Percentiles rank a stretch among this genome's conserved stretches.
phyloP scores from a whole-genome alignment of 1,284 basidiomycete species.

The Butyriboletus appendiculatus region DNA sequence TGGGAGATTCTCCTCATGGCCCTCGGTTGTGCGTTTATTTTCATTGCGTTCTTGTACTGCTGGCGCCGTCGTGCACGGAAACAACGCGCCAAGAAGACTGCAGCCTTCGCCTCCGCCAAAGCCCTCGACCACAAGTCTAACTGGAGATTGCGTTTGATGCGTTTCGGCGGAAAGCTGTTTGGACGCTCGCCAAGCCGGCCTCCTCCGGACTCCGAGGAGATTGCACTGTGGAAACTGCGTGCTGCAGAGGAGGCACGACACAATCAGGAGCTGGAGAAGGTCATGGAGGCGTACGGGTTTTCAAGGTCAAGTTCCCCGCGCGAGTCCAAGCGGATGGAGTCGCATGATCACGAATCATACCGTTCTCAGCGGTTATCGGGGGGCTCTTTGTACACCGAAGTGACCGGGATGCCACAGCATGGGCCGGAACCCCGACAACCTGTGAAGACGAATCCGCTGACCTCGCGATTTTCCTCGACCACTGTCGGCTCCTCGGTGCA shows the following conservation, averaged over 20 bases:
- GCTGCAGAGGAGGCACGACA: constrained; percentile 53
- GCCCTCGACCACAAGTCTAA: constrained; percentile 44
- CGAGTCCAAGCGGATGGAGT: constrained; percentile 25
- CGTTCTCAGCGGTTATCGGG: constrained; percentile 46
- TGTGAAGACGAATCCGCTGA: constrained; percentile 48
- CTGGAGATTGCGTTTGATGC: constrained; percentile 57
- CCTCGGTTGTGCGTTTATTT: constrained; percentile 76
- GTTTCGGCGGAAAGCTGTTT: constrained; percentile 59
- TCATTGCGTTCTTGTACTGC: constrained; percentile 60
- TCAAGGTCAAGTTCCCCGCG: constrained; percentile 38
- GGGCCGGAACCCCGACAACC: constrained; percentile 70
- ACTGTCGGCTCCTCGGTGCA: constrained; percentile 37
- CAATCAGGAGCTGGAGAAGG: constrained; percentile 48
- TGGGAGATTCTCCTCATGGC: constrained; percentile 84
- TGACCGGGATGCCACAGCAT: constrained; percentile 60
- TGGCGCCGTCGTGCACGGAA: constrained; percentile 71
- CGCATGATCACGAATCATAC: constrained; percentile 28
- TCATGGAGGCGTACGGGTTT: constrained; percentile 55
- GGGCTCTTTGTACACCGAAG: constrained; percentile 65
- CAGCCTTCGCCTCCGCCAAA: constrained; percentile 62
- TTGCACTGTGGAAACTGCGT: constrained; percentile 44
- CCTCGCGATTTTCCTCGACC: constrained; percentile 48
- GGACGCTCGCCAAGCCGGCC: constrained; percentile 42
- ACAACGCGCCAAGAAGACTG: constrained; percentile 63
- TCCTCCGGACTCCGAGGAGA: constrained; percentile 40